These are phyloP conservation scores for Sclerotinia borealis DNA, from an alignment of 2,329 filamentous ascomycete genomes.

Conservation along the genomic window DNA sequence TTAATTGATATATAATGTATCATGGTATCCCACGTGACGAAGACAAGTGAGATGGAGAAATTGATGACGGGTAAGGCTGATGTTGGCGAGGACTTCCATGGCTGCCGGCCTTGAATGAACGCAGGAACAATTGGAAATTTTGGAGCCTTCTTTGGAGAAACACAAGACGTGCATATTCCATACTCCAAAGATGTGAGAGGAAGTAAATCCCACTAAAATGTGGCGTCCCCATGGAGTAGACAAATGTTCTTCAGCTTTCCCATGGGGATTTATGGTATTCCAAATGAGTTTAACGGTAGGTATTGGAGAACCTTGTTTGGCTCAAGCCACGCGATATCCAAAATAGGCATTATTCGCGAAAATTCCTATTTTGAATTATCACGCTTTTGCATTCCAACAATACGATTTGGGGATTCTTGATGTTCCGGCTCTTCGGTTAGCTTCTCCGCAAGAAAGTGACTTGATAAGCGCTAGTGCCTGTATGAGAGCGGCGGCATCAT, in stretches of 20 bases:
- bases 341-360: constrained; percentile 4
- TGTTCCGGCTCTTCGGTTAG: constrained; percentile 11
- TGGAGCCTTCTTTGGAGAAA: not conserved
- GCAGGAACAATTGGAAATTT: constrained; percentile 7
- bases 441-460: constrained; percentile 5
- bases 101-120: not conserved
- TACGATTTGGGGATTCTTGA: constrained; percentile 4
- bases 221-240: not conserved
- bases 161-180: not conserved
- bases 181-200: not conserved
- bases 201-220: not conserved
- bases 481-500: constrained; percentile 1
- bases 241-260: not conserved
- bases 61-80: constrained; percentile 11
- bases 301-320: not conserved
- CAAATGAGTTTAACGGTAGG: not conserved
- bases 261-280: not conserved
- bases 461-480: constrained; percentile 8
- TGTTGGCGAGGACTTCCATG: constrained; percentile 1
- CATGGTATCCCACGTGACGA: not conserved
- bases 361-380: constrained; percentile 3
- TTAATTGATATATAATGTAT: not conserved
- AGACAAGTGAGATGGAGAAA: not conserved
- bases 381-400: not conserved
- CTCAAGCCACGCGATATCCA: constrained; percentile 9